Conservation (phyloP, 352 stramenopile genomes). For the Pythium monospermum region DNA sequence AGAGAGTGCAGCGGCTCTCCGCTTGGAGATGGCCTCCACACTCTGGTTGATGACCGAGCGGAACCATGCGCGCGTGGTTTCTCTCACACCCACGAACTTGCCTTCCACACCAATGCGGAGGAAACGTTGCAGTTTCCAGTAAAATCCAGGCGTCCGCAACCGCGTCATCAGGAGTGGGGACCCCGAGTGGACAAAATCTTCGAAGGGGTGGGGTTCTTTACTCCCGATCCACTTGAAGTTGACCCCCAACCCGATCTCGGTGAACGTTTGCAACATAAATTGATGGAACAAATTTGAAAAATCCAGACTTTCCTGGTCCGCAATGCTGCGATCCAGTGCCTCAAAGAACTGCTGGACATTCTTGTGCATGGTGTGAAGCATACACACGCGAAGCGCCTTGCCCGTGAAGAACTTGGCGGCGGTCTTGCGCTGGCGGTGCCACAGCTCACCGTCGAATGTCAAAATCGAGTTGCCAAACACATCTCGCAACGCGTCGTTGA, state of each 20-base stretch:
- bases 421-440: slow-evolving; percentile 26
- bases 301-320: background rate
- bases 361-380: slow-evolving; percentile 11
- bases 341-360: background rate
- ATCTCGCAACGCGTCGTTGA: slow-evolving; percentile 12
- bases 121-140: slow-evolving; percentile 56
- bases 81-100: slow-evolving; percentile 20
- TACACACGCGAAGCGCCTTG: slow-evolving; percentile 18
- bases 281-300: slow-evolving; percentile 32
- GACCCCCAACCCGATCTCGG: slow-evolving; percentile 40
- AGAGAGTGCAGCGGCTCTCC: background rate
- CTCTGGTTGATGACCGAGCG: slow-evolving; percentile 31
- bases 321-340: background rate
- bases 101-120: slow-evolving; percentile 36
- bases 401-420: slow-evolving; percentile 25
- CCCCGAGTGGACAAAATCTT: slow-evolving; percentile 30
- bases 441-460: slow-evolving; percentile 19
- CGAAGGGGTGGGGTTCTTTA: slow-evolving; percentile 33
- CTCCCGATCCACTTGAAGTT: slow-evolving; percentile 32
- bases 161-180: slow-evolving; percentile 31
- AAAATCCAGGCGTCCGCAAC: slow-evolving; percentile 36
- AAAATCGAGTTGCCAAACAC: slow-evolving; percentile 22
- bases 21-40: slow-evolving; percentile 2
- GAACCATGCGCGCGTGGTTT: slow-evolving; percentile 35
- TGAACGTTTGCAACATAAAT: slow-evolving; percentile 55